Evolutionary conservation across 2,329 filamentous ascomycete species (phyloP).

Genomic region (Onygena corvina): DNA sequence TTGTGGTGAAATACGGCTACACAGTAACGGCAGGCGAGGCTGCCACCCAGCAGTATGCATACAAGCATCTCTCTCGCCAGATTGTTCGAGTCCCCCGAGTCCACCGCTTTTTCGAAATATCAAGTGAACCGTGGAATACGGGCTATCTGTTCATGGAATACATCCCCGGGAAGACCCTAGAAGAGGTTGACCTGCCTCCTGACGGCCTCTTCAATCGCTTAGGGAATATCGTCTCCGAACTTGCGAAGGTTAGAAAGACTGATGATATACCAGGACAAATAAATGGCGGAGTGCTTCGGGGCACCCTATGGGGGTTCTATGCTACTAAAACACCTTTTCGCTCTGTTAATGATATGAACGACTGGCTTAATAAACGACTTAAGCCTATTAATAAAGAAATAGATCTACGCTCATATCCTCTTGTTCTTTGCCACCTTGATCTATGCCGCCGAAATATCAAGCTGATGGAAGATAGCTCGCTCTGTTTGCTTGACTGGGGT

Average conservation of each 20-base stretch:
- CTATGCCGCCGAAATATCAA: slow-evolving; percentile 11
- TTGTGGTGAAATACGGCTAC: slow-evolving; percentile 1
- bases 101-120: slow-evolving; percentile 12
- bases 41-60: slow-evolving; percentile 13
- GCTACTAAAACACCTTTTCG: slow-evolving; percentile 11
- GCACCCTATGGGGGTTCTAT: slow-evolving; percentile 15
- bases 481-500: slow-evolving; percentile 9
- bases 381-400: slow-evolving; percentile 14
- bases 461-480: slow-evolving; percentile 8
- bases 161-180: slow-evolving; percentile 12
- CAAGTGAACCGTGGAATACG: too few species aligned
- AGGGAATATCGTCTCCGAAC: slow-evolving; percentile 9
- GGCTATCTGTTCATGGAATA: slow-evolving; percentile 17
- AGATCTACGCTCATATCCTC: slow-evolving; percentile 14
- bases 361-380: slow-evolving; percentile 16
- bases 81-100: slow-evolving; percentile 16
- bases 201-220: slow-evolving; percentile 12
- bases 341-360: slow-evolving; percentile 15
- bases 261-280: slow-evolving; percentile 13
- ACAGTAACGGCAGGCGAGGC: background rate
- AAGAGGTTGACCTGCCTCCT: slow-evolving; percentile 5
- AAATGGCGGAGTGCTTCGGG: slow-evolving; percentile 11
- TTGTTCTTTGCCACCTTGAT: slow-evolving; percentile 16
- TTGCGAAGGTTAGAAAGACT: slow-evolving; percentile 6
- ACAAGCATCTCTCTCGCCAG: slow-evolving; percentile 10